Conservation (phyloP, 192 early-diverging fungal genomes). For the Linnemannia exigua region DNA sequence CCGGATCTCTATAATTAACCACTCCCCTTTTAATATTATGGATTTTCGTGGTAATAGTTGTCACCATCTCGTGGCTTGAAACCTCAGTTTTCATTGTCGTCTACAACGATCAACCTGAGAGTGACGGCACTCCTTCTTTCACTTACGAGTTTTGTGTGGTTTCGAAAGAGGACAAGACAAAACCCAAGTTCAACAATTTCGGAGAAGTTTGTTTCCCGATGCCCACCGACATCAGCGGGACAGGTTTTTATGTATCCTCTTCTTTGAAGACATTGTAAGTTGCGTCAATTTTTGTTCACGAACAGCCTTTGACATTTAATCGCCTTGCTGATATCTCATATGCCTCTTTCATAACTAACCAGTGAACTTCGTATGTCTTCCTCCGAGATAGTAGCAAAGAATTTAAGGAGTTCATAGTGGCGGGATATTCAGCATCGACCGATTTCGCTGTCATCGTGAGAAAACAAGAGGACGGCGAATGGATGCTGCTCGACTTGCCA, state of each 20-base stretch:
- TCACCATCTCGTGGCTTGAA: conserved; percentile 83
- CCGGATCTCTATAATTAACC: background rate
- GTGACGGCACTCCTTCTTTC: conserved; percentile 19
- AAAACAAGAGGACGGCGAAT: conserved; percentile 62
- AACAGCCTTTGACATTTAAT: background rate
- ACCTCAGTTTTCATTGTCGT: conserved; percentile 76
- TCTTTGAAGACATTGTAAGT: conserved; percentile 69
- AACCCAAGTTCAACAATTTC: conserved; percentile 63
- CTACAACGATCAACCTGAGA: conserved; percentile 65
- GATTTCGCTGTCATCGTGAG: conserved; percentile 68
- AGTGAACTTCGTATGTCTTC: background rate
- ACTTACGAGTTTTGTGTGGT: conserved; percentile 71
- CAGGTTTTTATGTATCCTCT: conserved; percentile 72
- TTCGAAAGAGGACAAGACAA: conserved; percentile 61
- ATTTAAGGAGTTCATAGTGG: conserved; percentile 56
- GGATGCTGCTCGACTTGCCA: conserved; percentile 78
- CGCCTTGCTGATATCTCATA: conserved; percentile 4
- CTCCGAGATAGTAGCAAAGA: conserved; percentile 50
- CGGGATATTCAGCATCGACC: conserved; percentile 57
- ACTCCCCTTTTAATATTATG: conserved; percentile 7
- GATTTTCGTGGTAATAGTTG: conserved; percentile 54
- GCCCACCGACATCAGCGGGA: conserved; percentile 58
- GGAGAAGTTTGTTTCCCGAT: conserved; percentile 72
- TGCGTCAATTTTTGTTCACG: background rate
- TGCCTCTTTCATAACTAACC: background rate